phyloP scores from a whole-genome alignment of 192 early-diverging fungal species.

The Coemansia sp. region DNA sequence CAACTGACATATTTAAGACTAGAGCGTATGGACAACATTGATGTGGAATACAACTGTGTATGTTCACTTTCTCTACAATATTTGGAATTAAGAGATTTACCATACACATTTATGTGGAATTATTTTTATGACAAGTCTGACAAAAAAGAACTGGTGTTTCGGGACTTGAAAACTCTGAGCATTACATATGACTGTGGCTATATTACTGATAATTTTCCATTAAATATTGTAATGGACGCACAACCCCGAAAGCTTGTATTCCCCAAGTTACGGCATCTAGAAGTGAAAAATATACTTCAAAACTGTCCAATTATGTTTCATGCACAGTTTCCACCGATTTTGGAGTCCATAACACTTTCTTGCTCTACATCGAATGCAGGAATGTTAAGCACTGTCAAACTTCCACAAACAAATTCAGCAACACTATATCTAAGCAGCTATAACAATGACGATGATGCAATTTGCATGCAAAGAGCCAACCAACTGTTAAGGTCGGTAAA shows the following conservation, averaged over 20 bases:
- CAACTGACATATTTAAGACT: neutral
- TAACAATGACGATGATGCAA: neutral
- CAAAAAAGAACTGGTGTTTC: neutral
- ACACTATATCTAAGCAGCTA: neutral
- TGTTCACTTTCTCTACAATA: neutral
- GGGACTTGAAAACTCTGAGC: neutral
- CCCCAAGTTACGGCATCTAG: conserved; percentile 2
- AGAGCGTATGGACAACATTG: no score
- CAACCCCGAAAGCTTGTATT: neutral
- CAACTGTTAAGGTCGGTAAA: neutral
- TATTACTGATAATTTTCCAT: no score
- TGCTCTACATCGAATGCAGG: neutral
- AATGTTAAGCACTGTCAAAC: neutral
- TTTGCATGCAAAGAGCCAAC: neutral
- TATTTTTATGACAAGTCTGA: neutral
- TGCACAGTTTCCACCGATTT: neutral
- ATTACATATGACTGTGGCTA: neutral
- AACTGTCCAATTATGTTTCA: conserved; percentile 10
- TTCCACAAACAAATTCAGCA: neutral
- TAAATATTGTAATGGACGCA: neutral
- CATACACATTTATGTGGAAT: neutral
- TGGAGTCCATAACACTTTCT: neutral
- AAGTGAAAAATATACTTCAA: neutral
- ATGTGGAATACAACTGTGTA: neutral
- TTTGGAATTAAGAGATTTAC: neutral